Conservation (phyloP, 2,329 filamentous ascomycete species). For the Diaporthe citriasiana region DNA sequence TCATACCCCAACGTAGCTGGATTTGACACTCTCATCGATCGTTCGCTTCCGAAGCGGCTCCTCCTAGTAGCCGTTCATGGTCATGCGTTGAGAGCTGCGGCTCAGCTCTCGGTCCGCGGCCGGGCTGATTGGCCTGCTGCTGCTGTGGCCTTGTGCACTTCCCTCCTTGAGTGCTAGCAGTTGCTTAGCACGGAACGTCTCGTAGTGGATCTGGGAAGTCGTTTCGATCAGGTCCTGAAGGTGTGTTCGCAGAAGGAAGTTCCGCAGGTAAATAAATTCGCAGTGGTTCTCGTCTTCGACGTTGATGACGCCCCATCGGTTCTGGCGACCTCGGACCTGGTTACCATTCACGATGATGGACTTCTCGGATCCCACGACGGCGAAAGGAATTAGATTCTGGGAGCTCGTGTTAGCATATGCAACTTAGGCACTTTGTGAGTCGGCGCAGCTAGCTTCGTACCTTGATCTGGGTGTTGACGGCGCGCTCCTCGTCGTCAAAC, state of each 20-base stretch:
- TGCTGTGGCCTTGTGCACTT: slow-evolving; percentile 85
- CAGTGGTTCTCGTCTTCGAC: slow-evolving; percentile 99
- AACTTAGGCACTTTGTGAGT: background rate
- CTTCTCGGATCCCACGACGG: slow-evolving; percentile 98
- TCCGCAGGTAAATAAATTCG: slow-evolving; percentile 98
- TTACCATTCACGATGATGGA: slow-evolving; percentile 97
- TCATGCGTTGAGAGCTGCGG: slow-evolving; percentile 96
- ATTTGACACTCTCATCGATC: slow-evolving; percentile 43
- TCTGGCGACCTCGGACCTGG: slow-evolving; percentile 97
- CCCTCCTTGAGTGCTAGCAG: slow-evolving; percentile 98
- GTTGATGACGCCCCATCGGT: slow-evolving; percentile 99
- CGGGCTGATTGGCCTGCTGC: slow-evolving; percentile 95
- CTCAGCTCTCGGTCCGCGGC: slow-evolving; percentile 95
- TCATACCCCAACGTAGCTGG: slow-evolving; percentile 40
- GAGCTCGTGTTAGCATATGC: slow-evolving; percentile 52
- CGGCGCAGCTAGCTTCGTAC: slow-evolving; percentile 61
- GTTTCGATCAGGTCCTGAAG: slow-evolving; percentile 99
- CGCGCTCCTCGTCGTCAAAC: slow-evolving; percentile 96
- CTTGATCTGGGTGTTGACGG: slow-evolving; percentile 96
- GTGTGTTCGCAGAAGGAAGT: slow-evolving; percentile 98
- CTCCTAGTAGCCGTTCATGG: slow-evolving; percentile 96
- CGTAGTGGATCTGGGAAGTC: slow-evolving; percentile 99
- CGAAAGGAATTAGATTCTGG: slow-evolving; percentile 94
- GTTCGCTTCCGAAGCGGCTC: slow-evolving; percentile 41
- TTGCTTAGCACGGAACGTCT: slow-evolving; percentile 99